Evolutionary conservation across 2,329 filamentous ascomycete genomes (phyloP).

Genomic region (Trichoderma sp.): DNA sequence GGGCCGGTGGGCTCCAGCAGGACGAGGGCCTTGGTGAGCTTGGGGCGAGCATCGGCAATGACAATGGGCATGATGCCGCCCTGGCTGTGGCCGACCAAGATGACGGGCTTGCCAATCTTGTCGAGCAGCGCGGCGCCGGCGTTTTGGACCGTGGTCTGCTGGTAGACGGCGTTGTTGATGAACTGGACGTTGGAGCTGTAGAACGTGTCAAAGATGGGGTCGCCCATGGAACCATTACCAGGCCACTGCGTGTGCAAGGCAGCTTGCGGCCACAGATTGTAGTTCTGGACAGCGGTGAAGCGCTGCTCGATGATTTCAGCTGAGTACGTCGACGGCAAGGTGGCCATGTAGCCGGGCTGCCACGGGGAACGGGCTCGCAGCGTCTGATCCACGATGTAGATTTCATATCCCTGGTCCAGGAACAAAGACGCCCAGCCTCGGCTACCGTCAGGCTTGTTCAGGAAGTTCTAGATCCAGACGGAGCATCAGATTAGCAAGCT

Average conservation of each 20-base stretch:
- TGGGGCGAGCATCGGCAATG: constrained; percentile 46
- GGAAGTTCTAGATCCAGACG: constrained; percentile 44
- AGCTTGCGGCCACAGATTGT: constrained; percentile 46
- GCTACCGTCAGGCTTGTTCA: constrained; percentile 39
- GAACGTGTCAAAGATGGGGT: constrained; percentile 46
- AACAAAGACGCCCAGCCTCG: constrained; percentile 54
- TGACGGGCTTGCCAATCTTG: constrained; percentile 45
- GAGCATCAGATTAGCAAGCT: constrained; percentile 5
- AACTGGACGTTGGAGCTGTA: constrained; percentile 47
- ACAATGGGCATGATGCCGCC: constrained; percentile 48
- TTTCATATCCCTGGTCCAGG: constrained; percentile 48
- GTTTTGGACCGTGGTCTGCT: constrained; percentile 43
- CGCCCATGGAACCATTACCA: constrained; percentile 44
- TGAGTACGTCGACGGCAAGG: constrained; percentile 35
- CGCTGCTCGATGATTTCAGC: constrained; percentile 42
- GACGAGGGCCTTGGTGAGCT: constrained; percentile 47
- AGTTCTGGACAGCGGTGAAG: constrained; percentile 43
- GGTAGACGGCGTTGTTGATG: constrained; percentile 38
- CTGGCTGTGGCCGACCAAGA: constrained; percentile 51
- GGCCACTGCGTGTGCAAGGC: constrained; percentile 49
- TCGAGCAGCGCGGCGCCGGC: constrained; percentile 49
- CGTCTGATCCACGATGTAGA: constrained; percentile 52
- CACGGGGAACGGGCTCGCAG: constrained; percentile 50
- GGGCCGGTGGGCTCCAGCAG: constrained; percentile 52
- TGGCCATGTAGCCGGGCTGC: constrained; percentile 36